Base-by-base conservation (phyloP, 495 filamentous ascomycete species). In the Glarea lozoyensis region DNA sequence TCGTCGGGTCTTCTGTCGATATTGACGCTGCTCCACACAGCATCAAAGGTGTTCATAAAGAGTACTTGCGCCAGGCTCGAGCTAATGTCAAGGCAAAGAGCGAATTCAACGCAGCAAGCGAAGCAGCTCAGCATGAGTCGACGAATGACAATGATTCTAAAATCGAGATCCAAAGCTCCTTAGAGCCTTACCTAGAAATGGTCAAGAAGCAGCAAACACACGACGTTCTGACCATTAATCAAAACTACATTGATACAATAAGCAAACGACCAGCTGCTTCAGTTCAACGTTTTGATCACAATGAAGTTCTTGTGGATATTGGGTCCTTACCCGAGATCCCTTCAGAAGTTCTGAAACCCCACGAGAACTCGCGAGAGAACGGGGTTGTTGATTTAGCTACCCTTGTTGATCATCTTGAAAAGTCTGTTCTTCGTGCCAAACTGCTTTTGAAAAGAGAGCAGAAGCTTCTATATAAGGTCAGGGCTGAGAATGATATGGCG, bases 341-440 rank as follows among this genome's bases (percentile, higher is more conserved):
- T 4, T 54, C 54, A 25, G 67, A 72, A 19, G 55, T 76, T 6
- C 54, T 73, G 36, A 56, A 21, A 39, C 53, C 1, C 25, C 42
- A 11, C 12, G 36, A 33, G 44, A 46, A 16, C 24, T 13, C 31
- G 25, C 42, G 25, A 16, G 38, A 16, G 1, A 24, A 46, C 10
- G 57, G 60, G 9, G 64, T 65, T 12, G 56, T 65, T 31, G 49
- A 56, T 37, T 40, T 70, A 19, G 59, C 75, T 43, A 72, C 59
- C 9, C 61, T 84, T 3, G 63, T 79, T 17, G 66, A 74, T 27
- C 74, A 72, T 3, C 64, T 87, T 13, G 81, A 86, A 54, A 74
- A 75, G 54, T 72, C 79, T 0, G 76, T 84, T 10, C 60, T 86
- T 11, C 69, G 70, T 15, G 70, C 82, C 12, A 82, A 79, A 50